Evolutionary conservation across 2,329 filamentous ascomycete species (phyloP), one percentile per base, ranked within the genome.

Genomic region (Aspergillus persii): DNA sequence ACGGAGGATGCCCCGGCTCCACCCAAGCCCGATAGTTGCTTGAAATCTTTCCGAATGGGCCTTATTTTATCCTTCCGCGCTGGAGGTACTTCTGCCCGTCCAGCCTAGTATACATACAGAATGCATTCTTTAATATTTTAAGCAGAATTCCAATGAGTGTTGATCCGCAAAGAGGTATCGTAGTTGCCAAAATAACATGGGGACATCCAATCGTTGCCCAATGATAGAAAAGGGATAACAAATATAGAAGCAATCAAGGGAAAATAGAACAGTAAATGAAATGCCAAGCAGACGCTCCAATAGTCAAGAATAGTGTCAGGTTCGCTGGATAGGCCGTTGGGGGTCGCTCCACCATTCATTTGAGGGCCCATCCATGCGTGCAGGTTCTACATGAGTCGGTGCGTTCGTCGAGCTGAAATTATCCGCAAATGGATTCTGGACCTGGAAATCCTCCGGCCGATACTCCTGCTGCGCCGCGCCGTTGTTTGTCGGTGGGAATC

Each of bases 361-460:
- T 12, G 47, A 23, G 18, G 54, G 53, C 8, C 60, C 61, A 11
- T 60, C 60, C n/a, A 15, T 29, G 8, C 53, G 63, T 30, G 66
- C 50, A 29, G 57, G 47, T 11, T 61, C 56, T 27, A 56, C 53
- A 3, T 67, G 56, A 49, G 61, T 64, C 29, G 63, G 53, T 41
- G 36, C 36, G 5, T 61, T 65, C 56, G 58, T 56, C 31, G 44
- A 27, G 27, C 52, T 59, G 53, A 64, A 67, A 44, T 67, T 67
- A 63, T 78, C 76, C 4, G 75, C 76, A 51, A 78, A 78, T 7
- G 76, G 76, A 57, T 78, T 76, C 59, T 75, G 74, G 23, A 77
- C 74, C 54, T 75, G 72, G 58, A 73, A 77, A 44, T 77, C 74
- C 49, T 72, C 70, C 7, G 76, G 66, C 8, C 73, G 73, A 54